Evolutionary conservation across 2,329 filamentous ascomycete species (phyloP), one percentile per base, ranked within the genome.

Genomic region (Fusarium luffae): DNA sequence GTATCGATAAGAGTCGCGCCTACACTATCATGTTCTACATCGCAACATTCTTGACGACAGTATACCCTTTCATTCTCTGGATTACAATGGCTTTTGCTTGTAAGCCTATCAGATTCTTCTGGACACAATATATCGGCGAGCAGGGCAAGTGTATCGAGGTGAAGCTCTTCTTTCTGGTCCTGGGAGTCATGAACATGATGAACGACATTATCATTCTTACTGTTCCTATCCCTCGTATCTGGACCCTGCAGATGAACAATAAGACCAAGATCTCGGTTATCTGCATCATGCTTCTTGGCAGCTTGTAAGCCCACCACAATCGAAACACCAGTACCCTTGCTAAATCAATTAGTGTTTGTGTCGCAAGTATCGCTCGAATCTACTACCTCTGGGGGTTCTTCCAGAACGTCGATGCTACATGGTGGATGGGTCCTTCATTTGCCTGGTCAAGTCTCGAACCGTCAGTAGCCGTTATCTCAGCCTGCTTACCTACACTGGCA

Each of bases 301-400:
- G 61, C 11, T 64, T 64, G 61, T 64, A 25, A 34, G 61, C 42
- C 34, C 18, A 3, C 10, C 3, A n/a, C 9, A 11, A 37, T 11
- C 1, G 18, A 37, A 12, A 11, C 1, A 11, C 7, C 18, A 37
- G 18, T n/a, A n/a, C 34, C 18, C 34, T n/a, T 4, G 10, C 30
- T 63, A 13, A 64, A 21, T 7, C 4, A 8, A 3, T 1, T 3
- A 64, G 61, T 28, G 61, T 64, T 12, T 64, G 61, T 2, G 61
- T 64, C 3, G 61, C 61, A 0, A 64, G 61, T 19, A 64, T 64
- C 10, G 61, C 59, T 0, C 51, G 61, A 0, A 64, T 64, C 1
- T 64, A 64, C 27, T 64, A 64, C 9, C 61, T 64, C 1, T 64
- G 61, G 61, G 59, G 51, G 2, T 64, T 64, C 27, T 64, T 63